Conservation (phyloP, 805 yeast genomes). For the Grigorovia humatica region DNA sequence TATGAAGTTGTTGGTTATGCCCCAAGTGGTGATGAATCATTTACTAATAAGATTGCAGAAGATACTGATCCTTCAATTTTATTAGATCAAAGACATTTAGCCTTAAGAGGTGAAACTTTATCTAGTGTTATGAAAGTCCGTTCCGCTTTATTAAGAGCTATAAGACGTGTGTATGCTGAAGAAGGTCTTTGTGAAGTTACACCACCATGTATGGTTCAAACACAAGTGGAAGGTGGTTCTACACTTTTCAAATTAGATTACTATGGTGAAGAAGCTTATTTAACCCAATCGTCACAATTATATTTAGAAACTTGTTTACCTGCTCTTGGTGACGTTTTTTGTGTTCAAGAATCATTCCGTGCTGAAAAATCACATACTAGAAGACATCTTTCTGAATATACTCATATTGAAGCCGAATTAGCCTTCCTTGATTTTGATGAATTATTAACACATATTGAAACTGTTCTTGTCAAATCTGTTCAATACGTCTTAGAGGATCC, state of each 20-base stretch:
- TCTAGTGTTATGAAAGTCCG: constrained; percentile 92
- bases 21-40: constrained; percentile 91
- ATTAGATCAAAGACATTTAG: constrained; percentile 88
- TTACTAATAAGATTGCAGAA: constrained; percentile 90
- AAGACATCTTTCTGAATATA: constrained; percentile 93
- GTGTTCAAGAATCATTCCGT: constrained; percentile 97
- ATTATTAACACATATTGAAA: constrained; percentile 75
- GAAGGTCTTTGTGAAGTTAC: constrained; percentile 82
- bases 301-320: constrained; percentile 95
- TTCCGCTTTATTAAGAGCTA: constrained; percentile 59
- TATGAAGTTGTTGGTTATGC: constrained; percentile 87
- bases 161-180: constrained; percentile 70
- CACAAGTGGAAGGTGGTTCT: constrained; percentile 99
- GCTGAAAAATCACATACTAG: constrained; percentile 99
- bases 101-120: constrained; percentile 93
- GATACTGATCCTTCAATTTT: constrained; percentile 86
- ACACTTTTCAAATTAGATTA: constrained; percentile 87
- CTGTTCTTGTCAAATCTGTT: constrained; percentile 56
- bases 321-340: constrained; percentile 91
- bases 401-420: constrained; percentile 93
- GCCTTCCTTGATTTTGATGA: constrained; percentile 84
- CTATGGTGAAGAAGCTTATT: constrained; percentile 92
- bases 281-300: constrained; percentile 95
- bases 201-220: constrained; percentile 99
- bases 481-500: constrained; percentile 80